phyloP scores from a whole-genome alignment of 139 green algal species.

The Closterium sp. region DNA sequence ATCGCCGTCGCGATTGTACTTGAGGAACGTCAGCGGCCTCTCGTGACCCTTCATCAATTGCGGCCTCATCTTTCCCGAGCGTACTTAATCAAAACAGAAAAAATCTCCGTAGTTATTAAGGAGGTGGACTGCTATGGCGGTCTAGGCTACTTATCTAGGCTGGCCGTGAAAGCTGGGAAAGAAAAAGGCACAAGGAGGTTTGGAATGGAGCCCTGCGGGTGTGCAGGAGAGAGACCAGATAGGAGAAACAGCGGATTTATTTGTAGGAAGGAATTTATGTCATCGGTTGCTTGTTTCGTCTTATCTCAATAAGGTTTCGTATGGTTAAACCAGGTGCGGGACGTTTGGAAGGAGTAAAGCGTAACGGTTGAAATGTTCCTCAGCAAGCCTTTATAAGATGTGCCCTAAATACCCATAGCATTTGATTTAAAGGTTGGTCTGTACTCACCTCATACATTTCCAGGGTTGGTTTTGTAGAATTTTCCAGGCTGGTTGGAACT shows the following conservation, averaged over 20 bases:
- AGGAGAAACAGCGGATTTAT: neutral
- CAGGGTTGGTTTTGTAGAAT: no score
- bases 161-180: neutral
- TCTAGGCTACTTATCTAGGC: neutral
- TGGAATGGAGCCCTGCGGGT: neutral
- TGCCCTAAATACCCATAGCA: no score
- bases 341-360: conserved; percentile 47
- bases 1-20: conserved; percentile 96
- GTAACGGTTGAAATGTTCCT: conserved; percentile 87
- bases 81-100: neutral
- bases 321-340: no score
- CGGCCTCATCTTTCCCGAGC: conserved; percentile 69
- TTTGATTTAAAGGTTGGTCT: no score
- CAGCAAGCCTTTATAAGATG: no score
- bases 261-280: conserved; percentile 58
- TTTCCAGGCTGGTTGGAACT: no score
- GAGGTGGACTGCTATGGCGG: neutral
- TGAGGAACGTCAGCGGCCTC: conserved; percentile 83
- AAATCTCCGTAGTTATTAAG: neutral
- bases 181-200: neutral
- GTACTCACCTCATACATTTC: no score
- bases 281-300: conserved; percentile 62
- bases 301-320: conserved; percentile 60
- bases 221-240: neutral
- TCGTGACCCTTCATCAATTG: conserved; percentile 86